Conservation (phyloP, 1,139 yeast genomes). For the Chernovozyma sophiae-reginae region DNA sequence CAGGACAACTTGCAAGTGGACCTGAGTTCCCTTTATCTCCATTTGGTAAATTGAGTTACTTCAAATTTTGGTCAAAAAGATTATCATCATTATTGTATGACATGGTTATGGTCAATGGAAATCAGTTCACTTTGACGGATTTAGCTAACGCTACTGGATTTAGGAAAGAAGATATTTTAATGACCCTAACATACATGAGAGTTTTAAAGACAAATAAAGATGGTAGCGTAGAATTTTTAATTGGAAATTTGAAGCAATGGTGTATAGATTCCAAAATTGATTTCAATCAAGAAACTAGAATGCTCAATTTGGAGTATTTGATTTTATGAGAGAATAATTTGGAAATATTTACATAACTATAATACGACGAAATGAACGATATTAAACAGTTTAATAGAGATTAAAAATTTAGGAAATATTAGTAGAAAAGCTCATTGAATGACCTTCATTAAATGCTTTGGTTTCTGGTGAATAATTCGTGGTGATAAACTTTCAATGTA, state of each 20-base stretch:
- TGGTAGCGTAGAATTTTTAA: slow-evolving; percentile 17
- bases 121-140: slow-evolving; percentile 42
- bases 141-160: slow-evolving; percentile 64
- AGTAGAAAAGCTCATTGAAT: too few species aligned
- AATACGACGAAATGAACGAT: too few species aligned
- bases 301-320: slow-evolving; percentile 27
- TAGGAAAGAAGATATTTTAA: slow-evolving; percentile 61
- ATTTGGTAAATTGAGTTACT: slow-evolving; percentile 69
- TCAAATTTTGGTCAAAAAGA: slow-evolving; percentile 69
- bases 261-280: slow-evolving; percentile 23
- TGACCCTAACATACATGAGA: slow-evolving; percentile 60
- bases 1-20: slow-evolving; percentile 61
- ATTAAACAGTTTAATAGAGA: too few species aligned
- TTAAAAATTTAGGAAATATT: too few species aligned
- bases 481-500: too few species aligned
- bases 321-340: too few species aligned
- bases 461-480: too few species aligned
- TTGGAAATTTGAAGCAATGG: slow-evolving; percentile 28
- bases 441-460: too few species aligned
- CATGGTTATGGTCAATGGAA: slow-evolving; percentile 22
- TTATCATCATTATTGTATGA: slow-evolving; percentile 35
- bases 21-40: slow-evolving; percentile 91
- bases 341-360: too few species aligned
- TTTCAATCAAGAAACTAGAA: slow-evolving; percentile 18
- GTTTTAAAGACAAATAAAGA: slow-evolving; percentile 25